These are phyloP conservation scores for Chrysanthemum lavandulifolium DNA, from an alignment of 129 eudicot genomes.

Conservation along the genomic window DNA sequence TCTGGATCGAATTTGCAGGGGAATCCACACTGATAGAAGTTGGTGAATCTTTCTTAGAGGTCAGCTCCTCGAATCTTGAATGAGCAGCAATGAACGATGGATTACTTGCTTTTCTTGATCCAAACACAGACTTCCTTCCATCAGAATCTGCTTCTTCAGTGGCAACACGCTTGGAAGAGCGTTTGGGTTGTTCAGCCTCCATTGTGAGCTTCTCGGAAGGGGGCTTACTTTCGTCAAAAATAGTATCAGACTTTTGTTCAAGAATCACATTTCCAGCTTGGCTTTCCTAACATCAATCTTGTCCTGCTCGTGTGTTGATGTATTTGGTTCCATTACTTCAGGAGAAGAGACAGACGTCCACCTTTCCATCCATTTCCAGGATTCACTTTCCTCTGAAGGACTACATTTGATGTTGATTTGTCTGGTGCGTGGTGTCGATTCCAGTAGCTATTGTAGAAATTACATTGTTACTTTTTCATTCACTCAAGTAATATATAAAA, in stretches of 20 bases:
- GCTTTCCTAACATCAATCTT: constrained; percentile 24
- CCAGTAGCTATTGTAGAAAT: constrained; percentile 52
- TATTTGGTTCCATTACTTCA: constrained; percentile 27
- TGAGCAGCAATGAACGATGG: constrained; percentile 81
- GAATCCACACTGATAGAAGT: constrained; percentile 31
- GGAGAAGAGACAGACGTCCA: constrained; percentile 71
- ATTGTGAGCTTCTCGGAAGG: constrained; percentile 25
- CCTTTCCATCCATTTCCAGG: constrained; percentile 91
- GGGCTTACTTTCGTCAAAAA: constrained; percentile 22
- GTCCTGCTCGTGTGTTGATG: constrained; percentile 27
- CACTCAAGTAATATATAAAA: neutral
- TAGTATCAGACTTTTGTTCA: neutral
- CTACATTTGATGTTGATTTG: constrained; percentile 61
- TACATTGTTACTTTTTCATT: neutral
- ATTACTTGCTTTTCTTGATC: constrained; percentile 57
- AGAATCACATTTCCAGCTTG: constrained; percentile 21
- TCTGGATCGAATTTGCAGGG: constrained; percentile 6
- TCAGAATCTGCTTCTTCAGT: constrained; percentile 53
- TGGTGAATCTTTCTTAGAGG: constrained; percentile 34
- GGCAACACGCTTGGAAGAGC: constrained; percentile 39
- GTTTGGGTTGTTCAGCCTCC: constrained; percentile 42
- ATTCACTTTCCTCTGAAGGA: constrained; percentile 50
- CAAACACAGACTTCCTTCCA: constrained; percentile 46
- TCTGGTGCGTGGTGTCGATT: constrained; percentile 56
- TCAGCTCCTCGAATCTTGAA: constrained; percentile 69